Conservation (phyloP, 345 rosid species). For the Eucalyptus erythrocorys region DNA sequence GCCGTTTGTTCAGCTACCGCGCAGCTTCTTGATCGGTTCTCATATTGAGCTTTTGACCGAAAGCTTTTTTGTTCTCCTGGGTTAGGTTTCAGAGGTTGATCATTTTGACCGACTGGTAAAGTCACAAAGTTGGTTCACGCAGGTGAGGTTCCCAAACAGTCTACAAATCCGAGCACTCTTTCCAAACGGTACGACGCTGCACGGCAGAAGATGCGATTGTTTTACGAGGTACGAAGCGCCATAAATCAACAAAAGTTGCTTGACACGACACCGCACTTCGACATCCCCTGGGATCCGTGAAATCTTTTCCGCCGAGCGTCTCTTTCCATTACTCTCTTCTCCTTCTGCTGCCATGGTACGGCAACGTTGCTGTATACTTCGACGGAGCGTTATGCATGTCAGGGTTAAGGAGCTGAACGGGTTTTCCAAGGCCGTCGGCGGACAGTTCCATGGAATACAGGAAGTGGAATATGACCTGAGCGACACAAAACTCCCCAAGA, state of each 20-base stretch:
- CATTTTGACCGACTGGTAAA: not conserved
- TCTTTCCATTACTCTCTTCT: not conserved
- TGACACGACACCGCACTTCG: not conserved
- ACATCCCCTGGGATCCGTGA: not conserved
- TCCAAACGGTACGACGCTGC: not conserved
- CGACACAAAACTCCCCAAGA: not conserved
- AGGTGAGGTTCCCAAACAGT: not conserved
- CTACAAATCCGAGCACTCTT: not conserved
- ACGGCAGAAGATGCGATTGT: not conserved
- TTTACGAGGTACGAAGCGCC: not conserved
- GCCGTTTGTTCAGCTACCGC: not conserved
- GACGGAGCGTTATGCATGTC: not conserved
- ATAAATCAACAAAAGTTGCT: not conserved
- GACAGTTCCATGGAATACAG: not conserved
- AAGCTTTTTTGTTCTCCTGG: not conserved
- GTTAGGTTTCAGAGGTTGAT: not conserved
- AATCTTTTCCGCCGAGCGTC: not conserved
- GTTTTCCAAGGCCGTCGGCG: not conserved
- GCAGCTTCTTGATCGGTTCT: not conserved
- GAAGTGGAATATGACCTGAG: not conserved
- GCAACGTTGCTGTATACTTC: not conserved
- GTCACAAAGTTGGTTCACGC: fast-evolving
- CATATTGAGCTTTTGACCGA: not conserved
- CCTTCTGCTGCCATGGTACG: not conserved
- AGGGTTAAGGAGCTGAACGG: not conserved